Evolutionary conservation across 192 early-diverging fungal species (phyloP), one percentile per base, ranked within the genome.

Genomic region (Funneliformis mosseae): DNA sequence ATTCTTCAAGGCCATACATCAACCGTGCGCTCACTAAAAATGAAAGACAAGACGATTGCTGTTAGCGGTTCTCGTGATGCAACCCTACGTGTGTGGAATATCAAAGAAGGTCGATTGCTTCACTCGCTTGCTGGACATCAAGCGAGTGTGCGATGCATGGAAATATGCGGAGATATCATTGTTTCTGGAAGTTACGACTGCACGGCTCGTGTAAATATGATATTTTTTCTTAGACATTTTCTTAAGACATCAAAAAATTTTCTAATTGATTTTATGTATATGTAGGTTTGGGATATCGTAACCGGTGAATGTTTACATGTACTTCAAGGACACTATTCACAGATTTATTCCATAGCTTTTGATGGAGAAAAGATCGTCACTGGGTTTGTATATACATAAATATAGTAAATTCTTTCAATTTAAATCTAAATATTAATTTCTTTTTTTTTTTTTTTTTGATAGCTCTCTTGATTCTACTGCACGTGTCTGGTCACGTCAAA

Each of bases 261-360:
- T 33, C 33, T 48, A 9, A 77, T 45, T 42, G 46, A 77, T 63
- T 64, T 50, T 33, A 8, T 60, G 0, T 46, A 11, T n/a, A 11
- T 46, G 12, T 77, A 77, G 25, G 91, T 98, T 7, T 99, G 98
- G 98, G 90, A 97, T 81, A 83, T 95, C 0, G 43, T 75, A 16
- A 93, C 91, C 0, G 98, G 98, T 4, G 80, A 88, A 16, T 92
- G 91, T 74, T 77, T 92, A 42, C 90, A 95, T 85, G 86, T 88
- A 16, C 91, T 96, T 46, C 84, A 91, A 63, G 98, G 97, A 33
- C 98, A 99, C 83, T 90, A 90, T 69, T 92, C 95, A 72, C 97
- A 97, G 81, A 98, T 99, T 39, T 99, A 99, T 84, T 93, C 94
- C 4, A 94, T 99, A 76, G 97, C 95, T 3, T 93, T 97, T 79